A percentile compares a stretch with the other conserved stretches of the same genome.
Conservation (phyloP, 2,329 filamentous ascomycete species). For the Phialophora expanda region DNA sequence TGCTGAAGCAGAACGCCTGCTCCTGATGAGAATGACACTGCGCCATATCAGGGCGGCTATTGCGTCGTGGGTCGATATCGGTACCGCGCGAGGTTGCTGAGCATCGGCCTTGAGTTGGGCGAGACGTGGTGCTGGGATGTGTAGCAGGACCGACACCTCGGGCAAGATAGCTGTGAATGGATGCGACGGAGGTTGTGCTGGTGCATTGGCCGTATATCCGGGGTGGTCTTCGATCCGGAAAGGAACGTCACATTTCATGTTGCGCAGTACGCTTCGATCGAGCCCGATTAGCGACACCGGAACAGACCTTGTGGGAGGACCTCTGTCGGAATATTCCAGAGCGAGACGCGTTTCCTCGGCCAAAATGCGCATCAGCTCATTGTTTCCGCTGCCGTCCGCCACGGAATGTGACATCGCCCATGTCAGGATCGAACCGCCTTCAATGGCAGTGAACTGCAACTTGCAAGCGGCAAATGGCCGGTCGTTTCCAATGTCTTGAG, state of each 20-base stretch:
- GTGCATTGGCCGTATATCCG: constrained; percentile 9
- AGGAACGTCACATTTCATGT: constrained; percentile 6
- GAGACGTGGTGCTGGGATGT: constrained; percentile 9
- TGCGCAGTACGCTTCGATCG: constrained; percentile 12
- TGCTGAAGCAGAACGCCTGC: background rate
- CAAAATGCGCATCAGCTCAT: constrained; percentile 18
- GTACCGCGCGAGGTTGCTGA: background rate
- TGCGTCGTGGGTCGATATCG: constrained; percentile 22
- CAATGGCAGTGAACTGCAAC: constrained; percentile 18
- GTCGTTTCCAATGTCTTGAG: constrained; percentile 19
- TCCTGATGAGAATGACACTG: constrained; percentile 14
- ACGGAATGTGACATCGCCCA: constrained; percentile 23
- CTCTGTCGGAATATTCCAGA: background rate
- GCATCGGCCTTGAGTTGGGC: constrained; percentile 22
- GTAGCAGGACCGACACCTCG: constrained; percentile 4
- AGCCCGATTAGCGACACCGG: background rate
- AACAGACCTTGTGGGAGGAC: background rate
- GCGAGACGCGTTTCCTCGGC: constrained; percentile 13
- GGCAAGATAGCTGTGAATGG: constrained; percentile 7
- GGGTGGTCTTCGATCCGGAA: constrained; percentile 23
- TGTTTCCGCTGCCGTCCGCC: constrained; percentile 12
- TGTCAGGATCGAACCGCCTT: constrained; percentile 20
- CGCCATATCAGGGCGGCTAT: constrained; percentile 21
- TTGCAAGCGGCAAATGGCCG: constrained; percentile 15
- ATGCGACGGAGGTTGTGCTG: constrained; percentile 5